A percentile compares a stretch with the other conserved stretches of the same genome.
Evolutionary conservation across 2,329 filamentous ascomycete genomes (phyloP).

Genomic region (Xylariaceae sp.): DNA sequence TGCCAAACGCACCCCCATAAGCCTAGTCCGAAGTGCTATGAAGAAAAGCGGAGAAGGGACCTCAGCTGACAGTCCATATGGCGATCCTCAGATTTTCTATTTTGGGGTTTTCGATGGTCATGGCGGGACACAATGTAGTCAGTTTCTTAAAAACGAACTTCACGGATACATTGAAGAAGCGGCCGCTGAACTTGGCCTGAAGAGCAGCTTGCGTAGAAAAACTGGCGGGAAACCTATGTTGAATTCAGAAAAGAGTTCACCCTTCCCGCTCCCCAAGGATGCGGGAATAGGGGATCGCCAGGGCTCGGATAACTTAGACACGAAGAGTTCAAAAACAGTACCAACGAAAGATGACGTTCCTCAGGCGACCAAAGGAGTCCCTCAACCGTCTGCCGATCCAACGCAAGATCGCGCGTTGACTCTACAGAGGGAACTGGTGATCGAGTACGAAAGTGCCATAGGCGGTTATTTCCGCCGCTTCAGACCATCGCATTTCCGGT

Average conservation of each 20-base stretch:
- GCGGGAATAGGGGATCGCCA: conserved; percentile 31
- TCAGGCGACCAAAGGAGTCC: conserved; percentile 34
- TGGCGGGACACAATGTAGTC: conserved; percentile 81
- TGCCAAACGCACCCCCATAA: conserved; percentile 72
- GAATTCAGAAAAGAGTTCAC: conserved; percentile 4
- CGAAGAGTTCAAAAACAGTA: conserved; percentile 46
- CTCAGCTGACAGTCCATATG: conserved; percentile 68
- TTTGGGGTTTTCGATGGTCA: conserved; percentile 97
- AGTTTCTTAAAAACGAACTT: conserved; percentile 76
- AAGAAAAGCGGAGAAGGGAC: conserved; percentile 55
- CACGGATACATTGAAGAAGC: conserved; percentile 86
- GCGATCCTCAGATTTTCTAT: conserved; percentile 95
- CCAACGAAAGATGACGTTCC: conserved; percentile 35
- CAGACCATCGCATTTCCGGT: conserved; percentile 67
- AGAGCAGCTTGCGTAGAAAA: conserved; percentile 61
- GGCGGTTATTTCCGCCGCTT: conserved; percentile 95
- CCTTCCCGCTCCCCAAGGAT: conserved; percentile 19
- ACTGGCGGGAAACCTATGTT: conserved; percentile 10
- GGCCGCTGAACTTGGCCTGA: conserved; percentile 67
- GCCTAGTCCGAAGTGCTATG: conserved; percentile 41
- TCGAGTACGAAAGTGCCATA: conserved; percentile 74
- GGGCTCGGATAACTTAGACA: conserved; percentile 40
- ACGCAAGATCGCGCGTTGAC: conserved; percentile 56
- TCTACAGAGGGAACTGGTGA: conserved; percentile 65
- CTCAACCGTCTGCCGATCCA: conserved; percentile 45